Evolutionary conservation across 441 rosid genomes (phyloP), one percentile per base, ranked within the genome.

Genomic region (Aleurites moluccanus): DNA sequence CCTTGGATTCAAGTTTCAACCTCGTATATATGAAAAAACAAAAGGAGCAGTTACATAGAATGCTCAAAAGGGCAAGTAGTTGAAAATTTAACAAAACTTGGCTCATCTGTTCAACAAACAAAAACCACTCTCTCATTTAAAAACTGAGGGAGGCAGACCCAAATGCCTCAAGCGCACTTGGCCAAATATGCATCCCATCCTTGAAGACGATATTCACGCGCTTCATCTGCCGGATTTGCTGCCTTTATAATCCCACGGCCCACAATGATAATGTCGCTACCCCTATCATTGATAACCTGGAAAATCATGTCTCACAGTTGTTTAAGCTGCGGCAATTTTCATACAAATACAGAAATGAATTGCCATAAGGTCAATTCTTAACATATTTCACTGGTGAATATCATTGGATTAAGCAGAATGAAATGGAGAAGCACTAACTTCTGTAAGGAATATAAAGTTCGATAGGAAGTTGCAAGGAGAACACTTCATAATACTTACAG

Each of bases 171-270:
- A 1, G 20, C 0, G 64, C 77, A 78, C 28, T 78, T 78, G 10
- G 70, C 94, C 86, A 89, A 63, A 85, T 95, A 95, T 2, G 98
- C 96, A 67, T 91, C 88, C 99, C 99, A 95, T 76, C 98, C 97
- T 81, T 90, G 92, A 83, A 88, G 86, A 16, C 97, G 93, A 77
- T 93, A 95, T 57, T 89, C 95, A 0, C 86, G 89, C 59, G 99
- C 97, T 65, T 84, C 86, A 74, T 87, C 90, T 8, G 86, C 88
- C 68, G 99, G 96, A 40, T 93, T 81, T 21, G 86, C 80, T 4
- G 98, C 98, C 87, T 87, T 95, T 49, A 93, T 91, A 80, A 93
- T 95, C 76, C 99, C 98, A 2, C 98, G 90, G 23, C 99, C 99
- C 14, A 95, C 97, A 13, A 95, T 93, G 73, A 95, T 91, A n/a